These are phyloP conservation scores for Brassica balearica DNA, from an alignment of 441 rosid genomes.

Conservation along the genomic window DNA sequence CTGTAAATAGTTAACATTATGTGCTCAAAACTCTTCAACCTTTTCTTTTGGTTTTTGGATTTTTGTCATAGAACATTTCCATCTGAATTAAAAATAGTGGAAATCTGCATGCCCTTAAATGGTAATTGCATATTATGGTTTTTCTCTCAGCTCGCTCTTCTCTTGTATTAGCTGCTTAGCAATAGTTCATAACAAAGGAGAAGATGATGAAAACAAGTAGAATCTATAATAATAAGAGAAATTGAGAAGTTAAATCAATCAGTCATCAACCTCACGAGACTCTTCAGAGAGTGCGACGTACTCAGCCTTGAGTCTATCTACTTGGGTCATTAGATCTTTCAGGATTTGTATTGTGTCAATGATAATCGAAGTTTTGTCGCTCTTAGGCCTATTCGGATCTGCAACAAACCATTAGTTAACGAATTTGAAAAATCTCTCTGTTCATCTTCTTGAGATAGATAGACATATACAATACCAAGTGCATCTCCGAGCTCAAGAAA, in stretches of 20 bases:
- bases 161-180: slow-evolving; percentile 66
- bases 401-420: slow-evolving; percentile 15
- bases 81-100: too few relatives aligned
- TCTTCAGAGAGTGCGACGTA: slow-evolving; percentile 69
- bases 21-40: slow-evolving; percentile 9
- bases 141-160: slow-evolving; percentile 74
- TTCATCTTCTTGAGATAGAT: too few relatives aligned
- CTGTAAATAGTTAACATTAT: slow-evolving; percentile 36
- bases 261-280: slow-evolving; percentile 63
- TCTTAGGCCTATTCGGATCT: slow-evolving; percentile 87
- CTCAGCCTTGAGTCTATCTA: slow-evolving; percentile 63
- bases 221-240: neutral
- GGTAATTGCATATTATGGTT: too few relatives aligned
- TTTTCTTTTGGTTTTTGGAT: too few relatives aligned
- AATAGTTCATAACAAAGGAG: neutral
- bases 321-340: slow-evolving; percentile 72
- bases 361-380: slow-evolving; percentile 76
- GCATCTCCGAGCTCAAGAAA: slow-evolving; percentile 68
- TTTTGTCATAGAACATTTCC: too few relatives aligned
- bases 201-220: slow-evolving; percentile 12
- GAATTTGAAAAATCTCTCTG: too few relatives aligned
- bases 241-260: neutral
- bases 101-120: too few relatives aligned
- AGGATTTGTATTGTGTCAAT: slow-evolving; percentile 70
- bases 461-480: slow-evolving; percentile 46